phyloP scores from a whole-genome alignment of 345 rosid species.

The Euphorbia peplus region DNA sequence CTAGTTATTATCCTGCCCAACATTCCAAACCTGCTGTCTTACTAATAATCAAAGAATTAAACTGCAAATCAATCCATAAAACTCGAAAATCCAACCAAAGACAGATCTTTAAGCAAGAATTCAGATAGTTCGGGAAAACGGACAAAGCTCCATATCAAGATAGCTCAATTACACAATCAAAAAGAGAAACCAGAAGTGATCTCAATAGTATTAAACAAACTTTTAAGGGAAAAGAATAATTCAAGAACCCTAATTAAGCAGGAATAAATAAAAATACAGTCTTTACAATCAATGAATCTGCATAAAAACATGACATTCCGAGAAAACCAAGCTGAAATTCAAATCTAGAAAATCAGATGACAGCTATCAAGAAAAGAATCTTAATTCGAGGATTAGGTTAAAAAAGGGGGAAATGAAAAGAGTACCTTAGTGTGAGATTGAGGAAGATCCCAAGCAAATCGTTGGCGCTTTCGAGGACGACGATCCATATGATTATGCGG shows the following conservation, averaged over 20 bases:
- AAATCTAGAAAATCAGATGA: background rate
- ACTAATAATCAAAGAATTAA: background rate
- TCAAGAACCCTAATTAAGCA: background rate
- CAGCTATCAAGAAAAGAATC: background rate
- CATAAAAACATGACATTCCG: background rate
- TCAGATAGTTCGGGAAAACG: background rate
- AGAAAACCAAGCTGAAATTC: background rate
- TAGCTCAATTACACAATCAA: background rate
- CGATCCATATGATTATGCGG: slow-evolving; percentile 53
- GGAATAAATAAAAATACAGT: background rate
- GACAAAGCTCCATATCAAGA: background rate
- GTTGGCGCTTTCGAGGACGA: slow-evolving; percentile 59
- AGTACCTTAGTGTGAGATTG: slow-evolving; percentile 46
- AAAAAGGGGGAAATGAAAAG: background rate
- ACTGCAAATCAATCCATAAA: background rate
- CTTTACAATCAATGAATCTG: background rate
- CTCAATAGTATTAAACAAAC: background rate
- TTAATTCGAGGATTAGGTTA: background rate
- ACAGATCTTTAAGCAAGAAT: background rate
- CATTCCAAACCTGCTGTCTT: background rate
- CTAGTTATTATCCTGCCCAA: background rate
- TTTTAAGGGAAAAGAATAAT: background rate
- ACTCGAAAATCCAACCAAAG: background rate
- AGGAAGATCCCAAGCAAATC: slow-evolving; percentile 56
- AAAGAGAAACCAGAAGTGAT: background rate